Base-by-base conservation (phyloP, 495 filamentous ascomycete species). In the Penicillium bovifimosum region DNA sequence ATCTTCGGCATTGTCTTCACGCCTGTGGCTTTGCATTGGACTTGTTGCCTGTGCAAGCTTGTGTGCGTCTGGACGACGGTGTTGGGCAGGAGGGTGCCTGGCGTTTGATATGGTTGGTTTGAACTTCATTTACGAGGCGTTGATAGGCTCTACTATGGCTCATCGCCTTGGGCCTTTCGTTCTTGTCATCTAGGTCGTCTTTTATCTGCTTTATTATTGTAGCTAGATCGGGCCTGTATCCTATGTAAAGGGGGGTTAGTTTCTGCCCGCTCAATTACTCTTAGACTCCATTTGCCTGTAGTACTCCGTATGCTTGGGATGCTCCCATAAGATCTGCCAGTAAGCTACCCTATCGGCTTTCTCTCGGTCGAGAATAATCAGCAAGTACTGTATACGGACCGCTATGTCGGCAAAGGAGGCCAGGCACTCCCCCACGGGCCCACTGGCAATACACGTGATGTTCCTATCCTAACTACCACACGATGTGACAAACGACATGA, bases 1-100 rank as follows among this genome's bases (percentile, higher is more conserved):
- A 53, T 59, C 52, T 63, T 64, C 63, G 61, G 58, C 57, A 66
- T 61, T 58, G 55, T 55, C 52, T 61, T 58, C 52, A 44, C 53
- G 53, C 52, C 47, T 62, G 33, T 58, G 49, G 47, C 52, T 54
- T 65, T 61, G 56, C 60, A 50, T 60, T 24, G 33, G 54, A 47
- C 50, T 56, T 40, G 32, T 45, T 44, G n/a, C 18, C 52, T 35
- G 42, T 45, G 47, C 29, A 34, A 49, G 34, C 40, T 28, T 47
- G 41, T 55, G n/a, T 53, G 57, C 51, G 33, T 41, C 54, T 55
- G 56, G 55, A 49, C 47, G 50, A 50, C 55, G 60, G 58, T 56
- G 58, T 51, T 53, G 46, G 56, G 47, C 48, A 41, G 47, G 50
- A 54, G 54, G 60, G 63, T 54, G 60, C 55, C 43, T 36, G 62